Percentiles rank a stretch among this genome's conserved stretches.
phyloP scores from a whole-genome alignment of 257 asterid genomes.

The Forsythia viridissima region DNA sequence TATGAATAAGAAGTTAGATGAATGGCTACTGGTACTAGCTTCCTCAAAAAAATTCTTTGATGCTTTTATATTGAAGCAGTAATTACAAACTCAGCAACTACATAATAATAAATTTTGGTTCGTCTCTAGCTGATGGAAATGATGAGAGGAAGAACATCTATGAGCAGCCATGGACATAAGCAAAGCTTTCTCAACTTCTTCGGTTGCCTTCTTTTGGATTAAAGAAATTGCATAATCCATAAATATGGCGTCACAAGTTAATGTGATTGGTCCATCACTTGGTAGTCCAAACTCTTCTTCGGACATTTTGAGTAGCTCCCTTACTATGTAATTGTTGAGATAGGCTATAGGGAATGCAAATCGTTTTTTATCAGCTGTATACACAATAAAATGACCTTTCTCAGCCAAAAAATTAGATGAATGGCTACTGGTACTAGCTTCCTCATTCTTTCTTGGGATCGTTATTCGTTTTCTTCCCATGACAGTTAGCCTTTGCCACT shows the following conservation, averaged over 20 bases:
- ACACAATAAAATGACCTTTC: constrained; percentile 41
- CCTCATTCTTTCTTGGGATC: neutral
- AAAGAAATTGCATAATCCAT: constrained; percentile 22
- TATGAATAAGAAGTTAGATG: too few species aligned
- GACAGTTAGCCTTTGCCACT: constrained; percentile 2
- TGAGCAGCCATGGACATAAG: constrained; percentile 19
- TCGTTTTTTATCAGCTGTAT: constrained; percentile 31
- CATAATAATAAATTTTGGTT: neutral
- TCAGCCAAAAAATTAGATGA: neutral
- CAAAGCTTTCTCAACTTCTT: constrained; percentile 31
- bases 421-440: too few species aligned
- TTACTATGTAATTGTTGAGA: constrained; percentile 18
- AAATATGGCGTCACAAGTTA: constrained; percentile 32
- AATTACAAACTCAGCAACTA: constrained; percentile 3
- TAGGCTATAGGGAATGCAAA: constrained; percentile 30
- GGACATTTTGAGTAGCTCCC: constrained; percentile 27
- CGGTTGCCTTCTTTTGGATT: constrained; percentile 21
- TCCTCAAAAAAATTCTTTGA: too few species aligned
- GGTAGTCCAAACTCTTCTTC: constrained; percentile 36
- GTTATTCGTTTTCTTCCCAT: neutral
- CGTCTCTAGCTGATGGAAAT: constrained; percentile 6
- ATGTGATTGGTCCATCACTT: constrained; percentile 21
- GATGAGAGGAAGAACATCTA: constrained; percentile 19
- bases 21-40: too few species aligned
- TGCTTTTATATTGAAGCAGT: too few species aligned